These are phyloP conservation scores for Salisapilia sapeloensis DNA, from an alignment of 352 stramenopile genomes.

Conservation along the genomic window DNA sequence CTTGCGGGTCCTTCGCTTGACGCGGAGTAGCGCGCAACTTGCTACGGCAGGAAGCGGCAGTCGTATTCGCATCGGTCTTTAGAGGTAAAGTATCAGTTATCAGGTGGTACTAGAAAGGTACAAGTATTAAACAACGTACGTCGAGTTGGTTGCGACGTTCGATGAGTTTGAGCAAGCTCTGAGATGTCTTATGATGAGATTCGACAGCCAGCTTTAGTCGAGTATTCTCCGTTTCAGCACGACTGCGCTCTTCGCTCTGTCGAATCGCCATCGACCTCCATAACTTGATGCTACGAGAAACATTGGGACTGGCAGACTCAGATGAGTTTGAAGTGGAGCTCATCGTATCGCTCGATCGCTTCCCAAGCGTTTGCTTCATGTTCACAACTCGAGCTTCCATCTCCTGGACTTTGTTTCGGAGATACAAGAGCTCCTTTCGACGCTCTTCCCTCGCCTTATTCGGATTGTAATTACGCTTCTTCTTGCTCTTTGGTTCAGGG, in stretches of 20 bases:
- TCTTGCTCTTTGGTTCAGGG: no score
- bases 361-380: constrained; percentile 12
- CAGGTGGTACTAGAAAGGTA: no score
- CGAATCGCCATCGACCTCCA: constrained; percentile 50
- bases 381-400: constrained; percentile 14
- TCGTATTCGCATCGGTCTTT: no score
- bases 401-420: constrained; percentile 22
- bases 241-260: constrained; percentile 48
- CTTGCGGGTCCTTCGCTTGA: constrained; percentile 7
- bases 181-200: constrained; percentile 23
- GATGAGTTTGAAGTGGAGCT: constrained; percentile 1
- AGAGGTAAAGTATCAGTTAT: no score
- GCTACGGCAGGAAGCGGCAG: no score
- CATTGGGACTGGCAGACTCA: background rate
- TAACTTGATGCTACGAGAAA: constrained; percentile 4
- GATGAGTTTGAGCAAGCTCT: constrained; percentile 22
- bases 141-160: no score
- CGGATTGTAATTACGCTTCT: constrained; percentile 16
- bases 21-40: no score
- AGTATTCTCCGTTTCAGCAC: constrained; percentile 51
- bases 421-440: constrained; percentile 17
- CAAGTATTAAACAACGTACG: no score
- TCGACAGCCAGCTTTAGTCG: constrained; percentile 28
- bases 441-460: constrained; percentile 18
- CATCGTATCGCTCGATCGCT: constrained; percentile 7